A percentile compares a stretch with the other conserved stretches of the same genome.
Conservation (phyloP, 805 yeast species). For the Priceomyces melissophilus region DNA sequence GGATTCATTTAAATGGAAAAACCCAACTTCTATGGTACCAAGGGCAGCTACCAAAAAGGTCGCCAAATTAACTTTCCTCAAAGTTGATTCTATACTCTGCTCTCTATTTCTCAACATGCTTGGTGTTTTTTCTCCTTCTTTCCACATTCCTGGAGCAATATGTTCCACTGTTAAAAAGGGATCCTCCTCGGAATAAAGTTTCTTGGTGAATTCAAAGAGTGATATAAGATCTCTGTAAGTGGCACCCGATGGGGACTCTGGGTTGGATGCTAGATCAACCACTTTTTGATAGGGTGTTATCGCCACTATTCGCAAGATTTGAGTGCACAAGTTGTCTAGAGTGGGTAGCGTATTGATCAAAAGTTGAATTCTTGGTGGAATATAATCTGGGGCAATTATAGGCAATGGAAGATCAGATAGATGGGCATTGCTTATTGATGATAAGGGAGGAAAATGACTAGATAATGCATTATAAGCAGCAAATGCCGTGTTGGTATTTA, state of each 20-base stretch:
- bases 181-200: slow-evolving; percentile 64
- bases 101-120: slow-evolving; percentile 56
- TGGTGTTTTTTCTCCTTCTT: slow-evolving; percentile 58
- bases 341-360: slow-evolving; percentile 68
- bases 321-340: slow-evolving; percentile 78
- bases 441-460: slow-evolving; percentile 34
- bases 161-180: slow-evolving; percentile 70
- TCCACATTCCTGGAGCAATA: slow-evolving; percentile 70
- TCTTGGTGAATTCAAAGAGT: slow-evolving; percentile 72
- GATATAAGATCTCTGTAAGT: slow-evolving; percentile 68
- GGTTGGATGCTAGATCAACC: slow-evolving; percentile 62
- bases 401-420: slow-evolving; percentile 60
- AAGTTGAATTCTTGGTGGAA: slow-evolving; percentile 62
- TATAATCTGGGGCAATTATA: slow-evolving; percentile 51
- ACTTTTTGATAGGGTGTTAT: slow-evolving; percentile 75
- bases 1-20: slow-evolving; percentile 77
- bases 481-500: slow-evolving; percentile 37
- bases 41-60: slow-evolving; percentile 85
- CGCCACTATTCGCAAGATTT: slow-evolving; percentile 68
- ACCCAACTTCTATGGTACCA: slow-evolving; percentile 83
- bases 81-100: slow-evolving; percentile 57
- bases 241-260: slow-evolving; percentile 62
- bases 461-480: slow-evolving; percentile 42
- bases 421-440: slow-evolving; percentile 43
- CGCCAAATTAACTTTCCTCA: slow-evolving; percentile 82